These are phyloP conservation scores for Thalia dealbata DNA, from an alignment of 176 grass and related monocot genomes.

Conservation along the genomic window DNA sequence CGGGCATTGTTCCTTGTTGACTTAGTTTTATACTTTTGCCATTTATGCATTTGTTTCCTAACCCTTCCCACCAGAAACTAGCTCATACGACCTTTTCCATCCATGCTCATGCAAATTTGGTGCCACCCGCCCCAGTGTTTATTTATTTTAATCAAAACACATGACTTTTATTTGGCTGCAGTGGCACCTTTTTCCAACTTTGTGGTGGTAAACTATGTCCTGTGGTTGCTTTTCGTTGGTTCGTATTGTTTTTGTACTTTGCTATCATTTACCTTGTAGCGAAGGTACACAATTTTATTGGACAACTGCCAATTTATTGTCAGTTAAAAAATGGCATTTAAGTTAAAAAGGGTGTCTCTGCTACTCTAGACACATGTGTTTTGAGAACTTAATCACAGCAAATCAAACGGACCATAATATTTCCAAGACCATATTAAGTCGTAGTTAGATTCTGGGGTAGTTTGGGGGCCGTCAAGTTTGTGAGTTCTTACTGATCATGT, in stretches of 20 bases:
- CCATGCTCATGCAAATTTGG: not conserved
- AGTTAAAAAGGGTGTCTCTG: too few relatives aligned
- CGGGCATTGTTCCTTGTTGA: not conserved
- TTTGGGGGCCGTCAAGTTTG: too few relatives aligned
- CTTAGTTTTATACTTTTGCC: not conserved
- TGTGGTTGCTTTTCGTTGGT: not conserved
- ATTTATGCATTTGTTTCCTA: not conserved
- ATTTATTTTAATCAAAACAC: not conserved
- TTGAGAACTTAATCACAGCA: too few relatives aligned
- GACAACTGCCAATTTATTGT: too few relatives aligned
- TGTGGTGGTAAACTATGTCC: not conserved
- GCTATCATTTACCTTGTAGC: not conserved
- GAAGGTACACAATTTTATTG: too few relatives aligned
- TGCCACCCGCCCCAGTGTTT: not conserved
- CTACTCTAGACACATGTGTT: too few relatives aligned
- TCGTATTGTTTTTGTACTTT: not conserved
- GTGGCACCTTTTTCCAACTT: not conserved
- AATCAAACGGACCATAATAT: too few relatives aligned
- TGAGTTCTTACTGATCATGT: too few relatives aligned
- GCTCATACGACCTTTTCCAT: not conserved
- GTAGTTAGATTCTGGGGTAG: too few relatives aligned
- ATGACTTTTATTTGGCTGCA: not conserved
- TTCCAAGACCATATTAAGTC: too few relatives aligned
- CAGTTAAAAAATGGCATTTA: too few relatives aligned
- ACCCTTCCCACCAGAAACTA: not conserved